phyloP scores from a whole-genome alignment of 2,329 filamentous ascomycete genomes.

The Alternaria arborescens region DNA sequence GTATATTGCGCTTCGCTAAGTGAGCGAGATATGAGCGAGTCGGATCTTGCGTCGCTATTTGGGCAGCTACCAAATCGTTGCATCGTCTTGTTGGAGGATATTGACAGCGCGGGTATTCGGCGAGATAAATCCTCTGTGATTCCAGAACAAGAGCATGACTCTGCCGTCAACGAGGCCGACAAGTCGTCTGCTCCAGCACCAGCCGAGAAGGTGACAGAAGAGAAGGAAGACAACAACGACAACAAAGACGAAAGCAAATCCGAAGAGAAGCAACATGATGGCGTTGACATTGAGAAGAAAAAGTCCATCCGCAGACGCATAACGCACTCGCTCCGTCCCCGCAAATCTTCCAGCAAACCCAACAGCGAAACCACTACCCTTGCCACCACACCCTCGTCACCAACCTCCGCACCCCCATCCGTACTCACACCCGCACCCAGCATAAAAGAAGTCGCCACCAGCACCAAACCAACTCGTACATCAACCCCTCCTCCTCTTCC shows the following conservation, averaged over 20 bases:
- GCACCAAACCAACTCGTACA: not conserved
- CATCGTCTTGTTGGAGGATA: constrained; percentile 58
- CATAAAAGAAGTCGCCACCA: not conserved
- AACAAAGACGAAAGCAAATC: not conserved
- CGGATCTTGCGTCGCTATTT: constrained; percentile 62
- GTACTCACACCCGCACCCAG: not conserved
- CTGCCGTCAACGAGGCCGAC: not conserved
- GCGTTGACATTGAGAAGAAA: not conserved
- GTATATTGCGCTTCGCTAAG: constrained; percentile 58
- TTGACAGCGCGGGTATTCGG: constrained; percentile 58
- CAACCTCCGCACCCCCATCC: not conserved
- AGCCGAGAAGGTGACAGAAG: not conserved
- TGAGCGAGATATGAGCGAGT: constrained; percentile 78
- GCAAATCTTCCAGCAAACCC: not conserved
- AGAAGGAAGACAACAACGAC: not conserved
- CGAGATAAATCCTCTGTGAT: constrained; percentile 34
- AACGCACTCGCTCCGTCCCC: not conserved
- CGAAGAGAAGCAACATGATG: not conserved
- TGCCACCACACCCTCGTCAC: not conserved
- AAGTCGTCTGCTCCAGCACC: not conserved
- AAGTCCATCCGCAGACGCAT: constrained; percentile 8
- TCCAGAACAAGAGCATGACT: not conserved
- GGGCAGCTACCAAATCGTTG: constrained; percentile 55
- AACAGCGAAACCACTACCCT: constrained; percentile 12
- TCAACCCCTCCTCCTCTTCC: not conserved